These are phyloP conservation scores for Chaetothyriales sp. DNA, from an alignment of 2,329 filamentous ascomycete species.

Conservation along the genomic window DNA sequence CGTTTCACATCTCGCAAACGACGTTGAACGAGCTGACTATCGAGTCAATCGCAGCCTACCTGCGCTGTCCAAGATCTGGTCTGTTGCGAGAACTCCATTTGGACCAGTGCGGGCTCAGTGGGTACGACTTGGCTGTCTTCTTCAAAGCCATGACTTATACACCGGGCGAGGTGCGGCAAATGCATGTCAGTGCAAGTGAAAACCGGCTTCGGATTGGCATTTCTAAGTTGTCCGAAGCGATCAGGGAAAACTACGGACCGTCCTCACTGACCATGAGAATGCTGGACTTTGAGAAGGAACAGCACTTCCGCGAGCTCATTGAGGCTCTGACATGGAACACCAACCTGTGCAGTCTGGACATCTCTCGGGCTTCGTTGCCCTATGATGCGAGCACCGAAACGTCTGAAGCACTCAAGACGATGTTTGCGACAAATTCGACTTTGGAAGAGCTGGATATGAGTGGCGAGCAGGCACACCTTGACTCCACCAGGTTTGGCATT, in stretches of 20 bases:
- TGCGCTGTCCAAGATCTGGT: conserved; percentile 45
- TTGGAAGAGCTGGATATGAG: conserved; percentile 54
- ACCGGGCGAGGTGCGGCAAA: conserved; percentile 36
- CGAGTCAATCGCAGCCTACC: conserved; percentile 49
- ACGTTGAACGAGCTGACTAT: conserved; percentile 47
- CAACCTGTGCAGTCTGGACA: conserved; percentile 49
- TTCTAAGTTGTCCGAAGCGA: conserved; percentile 28
- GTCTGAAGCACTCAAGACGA: conserved; percentile 44
- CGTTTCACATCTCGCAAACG: conserved; percentile 49
- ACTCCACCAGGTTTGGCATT: conserved; percentile 53
- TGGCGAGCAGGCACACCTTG: conserved; percentile 55
- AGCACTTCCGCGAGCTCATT: conserved; percentile 48
- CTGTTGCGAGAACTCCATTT: conserved; percentile 47
- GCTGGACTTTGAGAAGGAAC: conserved; percentile 53
- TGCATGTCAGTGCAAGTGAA: conserved; percentile 53
- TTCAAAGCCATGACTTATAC: conserved; percentile 46
- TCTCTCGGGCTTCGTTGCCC: conserved; percentile 54
- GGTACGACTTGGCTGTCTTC: conserved; percentile 48
- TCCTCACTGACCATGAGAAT: conserved; percentile 50
- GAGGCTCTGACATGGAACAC: conserved; percentile 47
- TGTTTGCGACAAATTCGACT: conserved; percentile 53
- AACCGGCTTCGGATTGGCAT: conserved; percentile 35
- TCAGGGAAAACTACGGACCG: conserved; percentile 41
- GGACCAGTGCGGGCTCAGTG: conserved; percentile 52
- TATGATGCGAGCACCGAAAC: conserved; percentile 54